phyloP scores from a whole-genome alignment of 148 eudicot genomes.

The Pharnaceum exiguum region DNA sequence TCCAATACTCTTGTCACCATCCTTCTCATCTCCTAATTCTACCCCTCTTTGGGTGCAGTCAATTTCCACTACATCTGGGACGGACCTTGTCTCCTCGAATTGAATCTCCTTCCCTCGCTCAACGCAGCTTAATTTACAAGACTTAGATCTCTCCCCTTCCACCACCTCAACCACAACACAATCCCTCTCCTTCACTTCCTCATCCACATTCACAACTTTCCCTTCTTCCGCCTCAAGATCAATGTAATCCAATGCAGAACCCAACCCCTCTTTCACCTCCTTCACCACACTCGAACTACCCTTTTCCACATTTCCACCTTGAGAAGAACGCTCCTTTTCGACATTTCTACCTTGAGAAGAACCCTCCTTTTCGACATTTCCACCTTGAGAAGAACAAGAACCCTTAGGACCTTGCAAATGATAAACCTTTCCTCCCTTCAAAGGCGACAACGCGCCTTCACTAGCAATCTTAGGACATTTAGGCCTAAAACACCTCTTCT shows the following conservation, averaged over 20 bases:
- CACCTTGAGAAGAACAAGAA: constrained; percentile 21
- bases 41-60: constrained; percentile 16
- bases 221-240: neutral
- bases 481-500: constrained; percentile 6
- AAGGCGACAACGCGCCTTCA: constrained; percentile 24
- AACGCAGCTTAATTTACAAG: constrained; percentile 8
- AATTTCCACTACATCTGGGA: constrained; percentile 21
- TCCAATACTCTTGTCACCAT: constrained; percentile 23
- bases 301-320: neutral
- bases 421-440: constrained; percentile 33
- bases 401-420: constrained; percentile 28
- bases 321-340: no score
- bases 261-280: constrained; percentile 20
- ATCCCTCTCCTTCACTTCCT: constrained; percentile 19
- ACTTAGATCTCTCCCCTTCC: constrained; percentile 13
- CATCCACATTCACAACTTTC: constrained; percentile 12
- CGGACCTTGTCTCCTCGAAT: constrained; percentile 18
- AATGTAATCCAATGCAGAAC: constrained; percentile 12
- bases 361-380: constrained; percentile 9
- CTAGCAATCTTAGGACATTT: constrained; percentile 3
- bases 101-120: constrained; percentile 16
- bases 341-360: constrained; percentile 19
- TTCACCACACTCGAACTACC: constrained; percentile 4
- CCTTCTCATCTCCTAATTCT: constrained; percentile 16
- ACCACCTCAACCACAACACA: constrained; percentile 5